Evolutionary conservation across 2,329 filamentous ascomycete species (phyloP), one percentile per base, ranked within the genome.

Genomic region (Botrytis paeoniae): DNA sequence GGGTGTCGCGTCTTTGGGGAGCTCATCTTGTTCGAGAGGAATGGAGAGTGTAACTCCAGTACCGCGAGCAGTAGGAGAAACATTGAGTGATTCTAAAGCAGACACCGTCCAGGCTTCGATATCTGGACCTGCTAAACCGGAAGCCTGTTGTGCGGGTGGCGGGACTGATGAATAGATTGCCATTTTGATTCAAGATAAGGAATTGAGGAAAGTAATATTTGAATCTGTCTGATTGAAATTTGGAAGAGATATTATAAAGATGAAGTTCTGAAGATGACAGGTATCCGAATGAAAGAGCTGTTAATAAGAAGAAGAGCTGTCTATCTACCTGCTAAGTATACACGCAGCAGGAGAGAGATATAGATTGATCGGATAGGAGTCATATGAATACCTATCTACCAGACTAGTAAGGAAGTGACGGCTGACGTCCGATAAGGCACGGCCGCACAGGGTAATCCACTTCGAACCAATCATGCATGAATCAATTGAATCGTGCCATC

Each of bases 11-110:
- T 72, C 70, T 62, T 69, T 61, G 14, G 60, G 29, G 16, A 81
- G 80, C 69, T 75, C 75, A 76, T 89, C 88, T 4, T 12, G 54
- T 81, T 97, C 93, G 70, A 97, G 88, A 2, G 93, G 91, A 76
- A 97, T 96, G 66, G 90, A 86, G 70, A 97, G 86, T 7, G 90
- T 86, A 41, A 88, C 86, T 63, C 89, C 88, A 4, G 88, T 88
- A 71, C 89, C 90, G 66, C 86, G 85, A n/a, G 86, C 85, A 39
- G 85, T 79, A 16, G 88, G 84, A 0, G 88, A 86, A 60, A 91
- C 83, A 79, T 83, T 86, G 62, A 87, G 86, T 62, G 85, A 86
- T 78, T 87, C 83, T 63, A 89, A 85, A 9, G 88, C 87, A 29
- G 85, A 85, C 70, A 87, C 83, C 22, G 90, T 90, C 91, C 91